Percentiles rank a stretch among this genome's conserved stretches.
Evolutionary conservation across 2,329 filamentous ascomycete species (phyloP).

Genomic region (Talaromyces sp.): DNA sequence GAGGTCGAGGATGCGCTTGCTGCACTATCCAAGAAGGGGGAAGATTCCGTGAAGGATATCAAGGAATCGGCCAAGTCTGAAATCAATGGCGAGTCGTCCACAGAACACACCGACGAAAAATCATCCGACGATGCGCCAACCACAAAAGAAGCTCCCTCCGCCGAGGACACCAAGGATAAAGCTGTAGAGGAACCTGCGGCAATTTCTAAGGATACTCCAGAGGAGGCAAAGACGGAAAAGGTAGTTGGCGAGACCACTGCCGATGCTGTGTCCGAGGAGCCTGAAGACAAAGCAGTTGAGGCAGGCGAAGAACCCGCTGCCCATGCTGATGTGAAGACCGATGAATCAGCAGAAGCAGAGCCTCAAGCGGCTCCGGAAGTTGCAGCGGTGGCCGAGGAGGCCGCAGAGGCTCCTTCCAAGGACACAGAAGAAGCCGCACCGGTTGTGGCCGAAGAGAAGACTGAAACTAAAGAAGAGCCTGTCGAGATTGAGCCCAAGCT

Average conservation of each 20-base stretch:
- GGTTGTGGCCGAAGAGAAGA: slow-evolving; percentile 7
- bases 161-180: background rate
- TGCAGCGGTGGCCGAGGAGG: background rate
- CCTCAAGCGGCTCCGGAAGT: background rate
- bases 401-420: background rate
- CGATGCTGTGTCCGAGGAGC: background rate
- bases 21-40: slow-evolving; percentile 14
- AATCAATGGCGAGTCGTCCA: slow-evolving; percentile 11
- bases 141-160: slow-evolving; percentile 6
- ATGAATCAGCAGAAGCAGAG: slow-evolving; percentile 5
- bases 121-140: slow-evolving; percentile 2
- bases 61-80: background rate
- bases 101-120: slow-evolving; percentile 12
- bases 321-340: background rate
- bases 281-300: slow-evolving; percentile 1
- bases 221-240: slow-evolving; percentile 6
- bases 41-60: slow-evolving; percentile 17
- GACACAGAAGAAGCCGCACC: slow-evolving; percentile 5
- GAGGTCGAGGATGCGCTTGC: slow-evolving; percentile 12
- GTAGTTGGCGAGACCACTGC: slow-evolving; percentile 1
- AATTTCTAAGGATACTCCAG: slow-evolving; percentile 8
- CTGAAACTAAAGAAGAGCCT: background rate
- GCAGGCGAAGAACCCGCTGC: background rate
- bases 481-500: background rate
- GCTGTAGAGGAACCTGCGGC: background rate